Conservation (phyloP, 108 stramenopile genomes). For the Skeletonema marinoi region DNA sequence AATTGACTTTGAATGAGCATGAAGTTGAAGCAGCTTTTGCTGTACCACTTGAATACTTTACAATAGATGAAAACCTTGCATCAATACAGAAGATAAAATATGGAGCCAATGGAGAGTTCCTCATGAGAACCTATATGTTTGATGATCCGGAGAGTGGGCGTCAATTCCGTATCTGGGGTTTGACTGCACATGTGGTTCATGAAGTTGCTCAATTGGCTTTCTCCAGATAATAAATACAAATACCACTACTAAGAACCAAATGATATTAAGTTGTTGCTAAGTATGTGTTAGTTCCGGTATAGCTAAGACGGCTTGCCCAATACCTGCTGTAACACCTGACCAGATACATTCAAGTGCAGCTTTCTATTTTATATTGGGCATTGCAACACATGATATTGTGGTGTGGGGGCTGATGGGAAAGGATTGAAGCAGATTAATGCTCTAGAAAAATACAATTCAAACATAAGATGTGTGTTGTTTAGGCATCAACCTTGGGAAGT, state of each 20-base stretch:
- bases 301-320: background rate
- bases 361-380: background rate
- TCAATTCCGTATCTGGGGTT: conserved; percentile 61
- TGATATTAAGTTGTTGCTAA: background rate
- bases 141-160: conserved; percentile 25
- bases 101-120: conserved; percentile 44
- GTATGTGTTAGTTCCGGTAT: background rate
- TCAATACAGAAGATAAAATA: conserved; percentile 29
- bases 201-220: conserved; percentile 52
- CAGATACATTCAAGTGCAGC: background rate
- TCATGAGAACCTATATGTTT: conserved; percentile 52
- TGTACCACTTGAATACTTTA: conserved; percentile 59
- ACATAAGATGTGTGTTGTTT: conserved; percentile 16
- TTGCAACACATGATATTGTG: background rate
- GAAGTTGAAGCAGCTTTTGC: conserved; percentile 77
- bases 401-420: background rate
- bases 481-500: conserved; percentile 66
- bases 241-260: background rate
- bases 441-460: conserved; percentile 8
- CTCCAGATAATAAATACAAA: background rate
- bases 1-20: conserved; percentile 40
- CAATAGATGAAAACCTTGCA: conserved; percentile 23
- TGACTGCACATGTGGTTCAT: conserved; percentile 70
- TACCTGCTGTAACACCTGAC: background rate
- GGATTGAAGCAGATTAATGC: background rate